Percentiles rank a stretch among this genome's conserved stretches.
Evolutionary conservation across 345 rosid genomes (phyloP).

Genomic region (Xanthoceras sorbifolium): DNA sequence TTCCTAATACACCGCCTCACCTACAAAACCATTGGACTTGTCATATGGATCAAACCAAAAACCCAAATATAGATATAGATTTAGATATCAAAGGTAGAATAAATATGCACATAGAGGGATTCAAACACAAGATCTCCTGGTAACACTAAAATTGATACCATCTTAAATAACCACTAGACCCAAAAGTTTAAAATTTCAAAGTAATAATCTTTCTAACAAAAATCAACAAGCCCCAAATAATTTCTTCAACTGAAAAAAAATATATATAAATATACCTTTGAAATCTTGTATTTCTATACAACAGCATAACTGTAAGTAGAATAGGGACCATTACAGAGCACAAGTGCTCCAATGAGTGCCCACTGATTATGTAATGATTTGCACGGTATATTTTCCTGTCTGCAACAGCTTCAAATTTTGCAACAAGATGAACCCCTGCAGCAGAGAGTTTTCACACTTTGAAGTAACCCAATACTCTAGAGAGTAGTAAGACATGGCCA

Average conservation of each 20-base stretch:
- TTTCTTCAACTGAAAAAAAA: not conserved
- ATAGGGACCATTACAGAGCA: slow-evolving; percentile 56
- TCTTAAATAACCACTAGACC: not conserved
- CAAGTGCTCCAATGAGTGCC: slow-evolving; percentile 79
- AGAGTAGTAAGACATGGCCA: not conserved
- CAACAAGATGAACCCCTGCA: slow-evolving; percentile 55
- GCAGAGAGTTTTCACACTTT: slow-evolving; percentile 10
- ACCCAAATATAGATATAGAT: not conserved
- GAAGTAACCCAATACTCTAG: slow-evolving; percentile 4
- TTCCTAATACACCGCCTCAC: not conserved
- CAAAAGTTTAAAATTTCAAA: not conserved
- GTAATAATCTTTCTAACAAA: not conserved
- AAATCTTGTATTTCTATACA: slow-evolving; percentile 52
- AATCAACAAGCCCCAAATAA: not conserved
- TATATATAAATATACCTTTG: slow-evolving; percentile 64
- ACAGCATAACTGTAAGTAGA: slow-evolving; percentile 71
- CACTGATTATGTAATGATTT: slow-evolving; percentile 61
- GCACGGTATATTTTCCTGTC: slow-evolving; percentile 65
- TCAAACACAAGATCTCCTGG: not conserved
- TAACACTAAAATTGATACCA: not conserved
- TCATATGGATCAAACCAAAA: not conserved
- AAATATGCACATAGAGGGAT: not conserved
- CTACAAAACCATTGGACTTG: not conserved
- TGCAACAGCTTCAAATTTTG: slow-evolving; percentile 62
- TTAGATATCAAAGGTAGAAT: not conserved